Percentiles rank a stretch among this genome's conserved stretches.
Evolutionary conservation across 768 basidiomycete species (phyloP).

Genomic region (Hirschioporus abietinus): DNA sequence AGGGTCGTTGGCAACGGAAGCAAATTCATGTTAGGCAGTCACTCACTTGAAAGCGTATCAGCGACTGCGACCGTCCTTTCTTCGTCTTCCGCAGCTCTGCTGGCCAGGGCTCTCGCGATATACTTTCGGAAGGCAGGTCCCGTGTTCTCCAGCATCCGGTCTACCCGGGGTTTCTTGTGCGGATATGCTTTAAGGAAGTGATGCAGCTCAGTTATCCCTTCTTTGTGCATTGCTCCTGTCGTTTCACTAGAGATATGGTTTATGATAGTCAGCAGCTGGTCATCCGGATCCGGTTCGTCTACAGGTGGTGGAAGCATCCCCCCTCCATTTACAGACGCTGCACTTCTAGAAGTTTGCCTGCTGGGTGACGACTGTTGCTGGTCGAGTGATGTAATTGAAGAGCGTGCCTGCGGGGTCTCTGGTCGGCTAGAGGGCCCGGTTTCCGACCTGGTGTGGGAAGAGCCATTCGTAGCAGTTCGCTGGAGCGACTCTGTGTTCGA

Average conservation of each 20-base stretch:
- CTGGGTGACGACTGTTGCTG: slow-evolving; percentile 54
- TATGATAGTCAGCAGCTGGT: slow-evolving; percentile 75
- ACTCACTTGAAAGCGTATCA: slow-evolving; percentile 76
- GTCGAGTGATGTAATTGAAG: slow-evolving; percentile 38
- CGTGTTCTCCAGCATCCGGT: slow-evolving; percentile 84
- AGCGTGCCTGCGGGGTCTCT: slow-evolving; percentile 58
- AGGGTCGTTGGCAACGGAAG: slow-evolving; percentile 11
- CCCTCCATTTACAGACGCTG: slow-evolving; percentile 56
- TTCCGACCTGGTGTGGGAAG: slow-evolving; percentile 29
- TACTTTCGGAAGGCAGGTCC: slow-evolving; percentile 90
- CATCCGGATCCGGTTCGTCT: slow-evolving; percentile 85
- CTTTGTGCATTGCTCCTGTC: slow-evolving; percentile 84
- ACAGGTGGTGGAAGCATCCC: slow-evolving; percentile 42
- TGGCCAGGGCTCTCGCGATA: slow-evolving; percentile 82
- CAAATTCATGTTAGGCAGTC: background rate
- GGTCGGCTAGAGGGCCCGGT: slow-evolving; percentile 65
- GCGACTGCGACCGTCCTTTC: slow-evolving; percentile 77
- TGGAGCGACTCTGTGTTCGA: slow-evolving; percentile 34
- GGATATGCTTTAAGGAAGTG: slow-evolving; percentile 91
- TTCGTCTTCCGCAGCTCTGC: slow-evolving; percentile 81
- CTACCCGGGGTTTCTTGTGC: slow-evolving; percentile 74
- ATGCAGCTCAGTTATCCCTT: slow-evolving; percentile 92
- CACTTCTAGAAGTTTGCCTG: slow-evolving; percentile 63
- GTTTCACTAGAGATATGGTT: slow-evolving; percentile 86
- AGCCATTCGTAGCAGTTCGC: slow-evolving; percentile 9